Evolutionary conservation across 257 asterid species (phyloP).

Genomic region (Nemophila menziesii): DNA sequence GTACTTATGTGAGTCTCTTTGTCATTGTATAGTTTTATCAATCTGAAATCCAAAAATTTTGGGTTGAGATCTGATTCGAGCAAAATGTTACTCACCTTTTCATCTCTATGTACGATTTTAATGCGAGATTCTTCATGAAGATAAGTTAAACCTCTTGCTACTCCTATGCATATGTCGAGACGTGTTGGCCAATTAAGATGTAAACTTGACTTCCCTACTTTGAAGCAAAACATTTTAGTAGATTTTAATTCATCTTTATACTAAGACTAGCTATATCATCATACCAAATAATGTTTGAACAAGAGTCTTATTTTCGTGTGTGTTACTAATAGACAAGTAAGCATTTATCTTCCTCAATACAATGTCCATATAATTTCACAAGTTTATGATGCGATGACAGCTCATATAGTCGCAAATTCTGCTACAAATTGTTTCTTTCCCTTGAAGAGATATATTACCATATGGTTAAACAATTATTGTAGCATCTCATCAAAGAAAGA

Average conservation of each 20-base stretch:
- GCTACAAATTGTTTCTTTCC: conserved; percentile 79
- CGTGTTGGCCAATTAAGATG: conserved; percentile 62
- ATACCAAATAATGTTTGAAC: conserved; percentile 56
- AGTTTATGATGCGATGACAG: conserved; percentile 91
- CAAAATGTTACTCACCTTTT: conserved; percentile 64
- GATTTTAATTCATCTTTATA: neutral
- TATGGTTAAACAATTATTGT: no score
- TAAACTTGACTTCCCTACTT: conserved; percentile 30
- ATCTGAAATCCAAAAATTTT: conserved; percentile 70
- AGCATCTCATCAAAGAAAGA: no score
- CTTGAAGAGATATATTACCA: conserved; percentile 81
- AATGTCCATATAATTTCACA: conserved; percentile 64
- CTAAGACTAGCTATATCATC: neutral
- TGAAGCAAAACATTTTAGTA: conserved; percentile 2
- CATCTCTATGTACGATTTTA: conserved; percentile 72
- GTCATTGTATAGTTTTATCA: conserved; percentile 70
- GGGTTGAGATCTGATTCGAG: conserved; percentile 54
- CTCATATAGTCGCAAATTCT: conserved; percentile 82
- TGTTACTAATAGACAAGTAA: conserved; percentile 82
- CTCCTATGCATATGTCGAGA: conserved; percentile 55
- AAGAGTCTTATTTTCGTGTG: conserved; percentile 62
- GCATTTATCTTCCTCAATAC: conserved; percentile 64
- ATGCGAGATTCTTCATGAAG: conserved; percentile 68
- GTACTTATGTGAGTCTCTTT: conserved; percentile 76
- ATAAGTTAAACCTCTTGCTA: conserved; percentile 68